These are phyloP conservation scores for Candida piceae DNA, from an alignment of 805 yeast species.

Conservation along the genomic window DNA sequence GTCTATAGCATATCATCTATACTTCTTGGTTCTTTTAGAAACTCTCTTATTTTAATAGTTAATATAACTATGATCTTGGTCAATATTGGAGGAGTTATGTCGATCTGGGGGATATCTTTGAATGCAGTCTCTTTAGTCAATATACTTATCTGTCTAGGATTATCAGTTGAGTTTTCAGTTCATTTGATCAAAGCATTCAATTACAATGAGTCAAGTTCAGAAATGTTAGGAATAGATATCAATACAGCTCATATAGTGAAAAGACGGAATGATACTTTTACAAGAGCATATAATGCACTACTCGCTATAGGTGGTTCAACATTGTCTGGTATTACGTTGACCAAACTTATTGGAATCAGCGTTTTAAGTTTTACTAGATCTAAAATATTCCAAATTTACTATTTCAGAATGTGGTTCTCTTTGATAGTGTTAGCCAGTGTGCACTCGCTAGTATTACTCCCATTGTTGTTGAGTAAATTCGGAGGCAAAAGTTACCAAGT, in stretches of 20 bases:
- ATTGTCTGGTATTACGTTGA: slow-evolving; percentile 82
- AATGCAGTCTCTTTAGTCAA: slow-evolving; percentile 91
- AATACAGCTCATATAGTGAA: slow-evolving; percentile 2
- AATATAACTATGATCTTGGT: slow-evolving; percentile 62
- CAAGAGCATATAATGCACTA: slow-evolving; percentile 54
- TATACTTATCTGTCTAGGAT: slow-evolving; percentile 84
- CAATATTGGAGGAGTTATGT: slow-evolving; percentile 78
- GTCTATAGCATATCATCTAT: slow-evolving; percentile 50
- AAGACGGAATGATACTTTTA: slow-evolving; percentile 13
- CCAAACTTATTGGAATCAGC: slow-evolving; percentile 81
- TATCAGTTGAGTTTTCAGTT: slow-evolving; percentile 89
- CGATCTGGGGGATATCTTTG: slow-evolving; percentile 65
- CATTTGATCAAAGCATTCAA: slow-evolving; percentile 81
- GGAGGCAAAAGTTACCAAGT: slow-evolving; percentile 54
- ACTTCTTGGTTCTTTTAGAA: slow-evolving; percentile 61
- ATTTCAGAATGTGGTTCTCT: slow-evolving; percentile 92
- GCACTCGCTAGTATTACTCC: slow-evolving; percentile 76
- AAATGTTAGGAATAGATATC: slow-evolving; percentile 1
- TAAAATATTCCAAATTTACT: slow-evolving; percentile 83
- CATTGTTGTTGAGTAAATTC: slow-evolving; percentile 58
- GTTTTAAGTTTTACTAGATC: slow-evolving; percentile 86
- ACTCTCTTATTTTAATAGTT: slow-evolving; percentile 50
- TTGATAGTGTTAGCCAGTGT: slow-evolving; percentile 70
- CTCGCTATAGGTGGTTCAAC: slow-evolving; percentile 85
- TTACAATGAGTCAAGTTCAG: slow-evolving; percentile 13